These are phyloP conservation scores for Angophora floribunda DNA, from an alignment of 345 rosid genomes.

Conservation along the genomic window DNA sequence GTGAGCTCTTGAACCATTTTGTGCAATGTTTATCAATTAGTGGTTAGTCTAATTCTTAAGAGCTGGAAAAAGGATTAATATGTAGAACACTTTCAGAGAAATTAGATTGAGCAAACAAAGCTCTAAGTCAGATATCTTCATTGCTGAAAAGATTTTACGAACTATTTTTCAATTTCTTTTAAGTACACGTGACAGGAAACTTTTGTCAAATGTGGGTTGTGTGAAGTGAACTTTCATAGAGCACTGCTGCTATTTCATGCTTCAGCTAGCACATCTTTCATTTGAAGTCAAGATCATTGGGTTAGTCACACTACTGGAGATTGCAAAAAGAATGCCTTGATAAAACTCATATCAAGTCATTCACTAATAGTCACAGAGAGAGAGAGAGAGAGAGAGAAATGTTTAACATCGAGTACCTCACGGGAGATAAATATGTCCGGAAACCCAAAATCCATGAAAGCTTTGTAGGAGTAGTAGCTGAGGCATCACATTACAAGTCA, in stretches of 20 bases:
- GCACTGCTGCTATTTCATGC: neutral
- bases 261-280: neutral
- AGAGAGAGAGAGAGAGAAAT: neutral
- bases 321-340: neutral
- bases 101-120: neutral
- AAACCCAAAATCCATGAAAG: constrained; percentile 79
- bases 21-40: neutral
- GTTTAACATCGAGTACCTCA: constrained; percentile 50
- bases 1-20: neutral
- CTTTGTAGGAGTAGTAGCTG: constrained; percentile 90
- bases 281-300: neutral
- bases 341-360: neutral
- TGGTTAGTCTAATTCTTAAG: neutral
- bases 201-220: neutral
- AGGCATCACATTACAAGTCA: constrained; percentile 3
- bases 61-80: neutral
- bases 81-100: neutral
- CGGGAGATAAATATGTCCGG: constrained; percentile 82
- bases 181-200: neutral
- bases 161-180: neutral
- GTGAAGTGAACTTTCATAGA: neutral
- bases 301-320: neutral
- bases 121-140: neutral
- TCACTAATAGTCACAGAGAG: neutral
- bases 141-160: neutral